Base-by-base conservation (phyloP, 768 basidiomycete genomes). In the Zangia roseola region DNA sequence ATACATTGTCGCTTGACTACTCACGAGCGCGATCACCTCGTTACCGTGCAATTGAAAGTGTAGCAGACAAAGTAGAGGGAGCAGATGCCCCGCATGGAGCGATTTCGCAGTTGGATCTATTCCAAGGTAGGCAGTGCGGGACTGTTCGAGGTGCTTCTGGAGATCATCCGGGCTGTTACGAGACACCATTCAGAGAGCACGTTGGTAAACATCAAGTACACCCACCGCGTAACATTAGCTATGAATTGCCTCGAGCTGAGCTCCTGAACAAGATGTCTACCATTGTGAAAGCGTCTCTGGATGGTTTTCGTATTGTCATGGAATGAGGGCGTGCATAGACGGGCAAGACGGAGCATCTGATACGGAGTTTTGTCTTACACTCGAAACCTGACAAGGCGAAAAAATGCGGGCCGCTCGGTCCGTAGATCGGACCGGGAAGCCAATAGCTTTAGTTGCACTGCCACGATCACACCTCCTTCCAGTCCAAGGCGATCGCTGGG, bases 21-120 rank as follows among this genome's bases (percentile, higher is more conserved):
- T 70, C 61, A 97, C 95, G 23, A 99, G 77, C 5, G 91, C 85
- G 26, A 98, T 84, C 34, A 84, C 75, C 24, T 75, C 73, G 68
- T 98, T 93, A 2, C 95, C 95, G n/a, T 78, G 76, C 33, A 90
- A 60, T 39, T 86, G 86, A 64, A 98, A 95, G 62, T 97, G 97
- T 14, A 97, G 73, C 38, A 97, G 66, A 43, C 82, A 84, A 62
- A 98, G 78, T 38, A 99, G 71, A 2, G 95, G 94, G 19, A 97
- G 73, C 2, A 99, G 79, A 65, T 99, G 94, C 4, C 97, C 97
- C 45, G 93, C 88, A 66, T 99, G 97, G 16, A 99, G 74, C 2
- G 92, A 88, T 21, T 71, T 74, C 5, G 94, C 93, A 2, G 95
- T 93, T 13, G 97, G 97, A 64, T 99, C 97, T 35, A 98, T 79